Percentiles rank a stretch among this genome's conserved stretches.
Evolutionary conservation across 805 yeast species (phyloP).

Genomic region (Candida silvatica): DNA sequence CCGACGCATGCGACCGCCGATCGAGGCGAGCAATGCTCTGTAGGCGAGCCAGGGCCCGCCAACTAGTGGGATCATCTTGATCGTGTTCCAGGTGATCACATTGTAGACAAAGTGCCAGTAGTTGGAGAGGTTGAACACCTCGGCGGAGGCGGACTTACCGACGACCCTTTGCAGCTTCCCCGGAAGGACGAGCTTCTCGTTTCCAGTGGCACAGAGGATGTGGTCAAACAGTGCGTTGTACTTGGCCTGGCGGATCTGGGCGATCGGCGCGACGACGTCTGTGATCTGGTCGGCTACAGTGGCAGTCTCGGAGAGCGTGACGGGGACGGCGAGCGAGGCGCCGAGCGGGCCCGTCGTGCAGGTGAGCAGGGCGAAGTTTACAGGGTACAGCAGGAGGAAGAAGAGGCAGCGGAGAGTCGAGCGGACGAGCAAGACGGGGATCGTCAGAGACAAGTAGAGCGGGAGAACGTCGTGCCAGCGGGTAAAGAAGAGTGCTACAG

Average conservation of each 20-base stretch:
- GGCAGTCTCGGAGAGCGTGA: conserved; percentile 20
- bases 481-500: conserved; percentile 17
- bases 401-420: conserved; percentile 12
- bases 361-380: conserved; percentile 14
- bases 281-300: conserved; percentile 2
- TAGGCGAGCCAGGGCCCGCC: conserved; percentile 14
- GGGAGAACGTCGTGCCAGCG: conserved; percentile 19
- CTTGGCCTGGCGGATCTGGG: neutral
- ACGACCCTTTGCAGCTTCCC: conserved; percentile 25
- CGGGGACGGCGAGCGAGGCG: conserved; percentile 12
- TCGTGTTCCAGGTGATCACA: conserved; percentile 8
- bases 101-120: neutral
- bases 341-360: conserved; percentile 22
- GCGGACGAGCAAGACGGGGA: conserved; percentile 14
- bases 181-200: conserved; percentile 22
- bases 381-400: conserved; percentile 14
- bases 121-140: conserved; percentile 6
- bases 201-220: conserved; percentile 19
- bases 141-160: conserved; percentile 17
- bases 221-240: conserved; percentile 3
- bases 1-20: conserved; percentile 12
- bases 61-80: conserved; percentile 17
- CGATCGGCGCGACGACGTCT: neutral
- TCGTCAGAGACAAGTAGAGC: conserved; percentile 14
- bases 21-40: conserved; percentile 13